Evolutionary conservation across 495 filamentous ascomycete species (phyloP), one percentile per base, ranked within the genome.

Genomic region (Penicillium arizonense): DNA sequence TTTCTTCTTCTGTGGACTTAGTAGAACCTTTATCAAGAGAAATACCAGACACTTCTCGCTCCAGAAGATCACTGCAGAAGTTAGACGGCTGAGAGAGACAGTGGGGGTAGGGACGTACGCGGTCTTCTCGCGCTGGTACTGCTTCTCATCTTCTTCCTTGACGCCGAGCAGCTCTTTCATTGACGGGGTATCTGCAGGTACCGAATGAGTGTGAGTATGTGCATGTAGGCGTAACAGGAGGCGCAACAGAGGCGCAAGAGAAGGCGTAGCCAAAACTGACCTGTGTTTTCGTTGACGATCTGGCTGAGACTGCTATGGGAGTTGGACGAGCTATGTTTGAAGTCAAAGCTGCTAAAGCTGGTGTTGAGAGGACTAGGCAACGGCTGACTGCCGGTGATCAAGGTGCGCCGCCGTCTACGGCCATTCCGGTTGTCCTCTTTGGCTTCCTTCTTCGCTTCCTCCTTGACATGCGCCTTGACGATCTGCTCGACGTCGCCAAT

Each of bases 401-500:
- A 77, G 3, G 94, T 98, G 63, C 94, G 81, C 62, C 95, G 82
- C 68, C 94, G 83, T 64, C 92, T 77, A 26, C 95, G 86, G n/a
- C 95, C 91, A 73, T 97, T 97, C 52, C 91, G 83, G 61, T 95
- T 89, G 57, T 94, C 91, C 59, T 96, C 90, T 68, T 95, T 95
- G 47, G 86, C 84, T 14, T 79, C 74, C 57, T 82, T 81, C 57
- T 82, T 82, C 4, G 76, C 68, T 54, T 94, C 88, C 48, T 85
- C 90, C 74, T 96, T 90, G 16, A 98, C 95, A 59, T 96, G 92
- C 20, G 89, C 88, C 75, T 96, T 89, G 36, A 98, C 94, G 49
- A 97, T 97, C 70, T 87, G 81, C 76, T 99, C 95, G 36, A 99
- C 94, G 59, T 99, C 94, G 40, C 95, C 94, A 63, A 99, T 97